Conservation (phyloP, 768 basidiomycete genomes). For the Calvatia gigantea region DNA sequence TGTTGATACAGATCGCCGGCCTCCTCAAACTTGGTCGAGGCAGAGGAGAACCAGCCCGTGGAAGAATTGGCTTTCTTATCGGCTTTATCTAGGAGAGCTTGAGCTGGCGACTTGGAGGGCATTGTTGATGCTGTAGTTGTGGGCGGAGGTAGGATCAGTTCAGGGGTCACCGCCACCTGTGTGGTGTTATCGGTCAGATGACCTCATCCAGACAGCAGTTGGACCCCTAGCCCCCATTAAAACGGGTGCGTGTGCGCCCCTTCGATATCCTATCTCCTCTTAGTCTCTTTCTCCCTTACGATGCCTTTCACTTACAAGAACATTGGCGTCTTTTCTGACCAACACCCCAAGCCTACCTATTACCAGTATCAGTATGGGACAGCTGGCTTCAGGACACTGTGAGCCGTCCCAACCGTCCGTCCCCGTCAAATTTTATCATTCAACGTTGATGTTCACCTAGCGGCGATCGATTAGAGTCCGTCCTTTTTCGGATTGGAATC, state of each 20-base stretch:
- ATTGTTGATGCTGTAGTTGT: conserved; percentile 35
- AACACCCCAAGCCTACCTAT: conserved; percentile 69
- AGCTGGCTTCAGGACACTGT: conserved; percentile 92
- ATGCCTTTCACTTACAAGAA: conserved; percentile 29
- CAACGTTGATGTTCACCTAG: conserved; percentile 32
- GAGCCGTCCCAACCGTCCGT: conserved; percentile 26
- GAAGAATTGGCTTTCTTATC: conserved; percentile 90
- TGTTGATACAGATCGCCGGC: conserved; percentile 94
- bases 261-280: neutral
- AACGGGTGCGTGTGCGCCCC: neutral
- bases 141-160: conserved; percentile 18
- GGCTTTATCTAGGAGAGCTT: conserved; percentile 77
- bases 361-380: conserved; percentile 87
- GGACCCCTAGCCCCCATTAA: neutral
- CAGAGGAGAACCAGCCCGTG: conserved; percentile 84
- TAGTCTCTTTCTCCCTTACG: neutral
- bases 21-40: conserved; percentile 85
- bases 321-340: conserved; percentile 48
- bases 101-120: conserved; percentile 76
- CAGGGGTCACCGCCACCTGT: conserved; percentile 12
- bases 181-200: conserved; percentile 18
- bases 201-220: conserved; percentile 1
- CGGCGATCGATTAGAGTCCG: conserved; percentile 72
- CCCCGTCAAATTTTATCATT: conserved; percentile 4
- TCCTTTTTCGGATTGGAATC: conserved; percentile 91